phyloP scores from a whole-genome alignment of 345 rosid species.

The Fremontodendron californicum region DNA sequence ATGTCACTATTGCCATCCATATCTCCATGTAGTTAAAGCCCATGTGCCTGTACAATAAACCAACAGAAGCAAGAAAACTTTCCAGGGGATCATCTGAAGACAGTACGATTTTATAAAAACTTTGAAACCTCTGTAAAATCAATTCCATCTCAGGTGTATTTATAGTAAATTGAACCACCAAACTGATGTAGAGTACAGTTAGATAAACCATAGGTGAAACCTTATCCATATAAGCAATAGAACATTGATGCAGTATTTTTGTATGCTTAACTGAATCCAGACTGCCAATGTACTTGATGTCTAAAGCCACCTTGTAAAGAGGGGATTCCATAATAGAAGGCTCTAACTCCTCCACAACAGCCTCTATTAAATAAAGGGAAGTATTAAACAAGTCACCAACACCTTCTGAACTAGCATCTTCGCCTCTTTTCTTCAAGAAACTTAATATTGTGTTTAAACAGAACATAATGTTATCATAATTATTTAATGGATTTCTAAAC shows the following conservation, averaged over 20 bases:
- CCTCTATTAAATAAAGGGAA: conserved; percentile 34
- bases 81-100: conserved; percentile 34
- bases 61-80: conserved; percentile 25
- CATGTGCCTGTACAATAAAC: conserved; percentile 31
- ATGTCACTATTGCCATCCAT: conserved; percentile 39
- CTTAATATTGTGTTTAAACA: conserved; percentile 36
- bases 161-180: conserved; percentile 25
- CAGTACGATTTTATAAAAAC: conserved; percentile 28
- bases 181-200: conserved; percentile 29
- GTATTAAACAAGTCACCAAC: conserved; percentile 10
- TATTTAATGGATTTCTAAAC: conserved; percentile 26
- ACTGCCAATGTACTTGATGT: conserved; percentile 32
- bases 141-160: conserved; percentile 12
- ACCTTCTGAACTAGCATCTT: conserved; percentile 21
- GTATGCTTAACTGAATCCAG: conserved; percentile 22
- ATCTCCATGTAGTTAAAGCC: conserved; percentile 26
- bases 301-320: conserved; percentile 44
- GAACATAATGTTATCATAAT: conserved; percentile 33
- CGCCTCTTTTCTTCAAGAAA: conserved; percentile 32
- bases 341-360: conserved; percentile 38
- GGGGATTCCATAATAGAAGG: conserved; percentile 48
- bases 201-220: conserved; percentile 49
- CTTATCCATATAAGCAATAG: conserved; percentile 37
- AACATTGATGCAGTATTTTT: conserved; percentile 16
- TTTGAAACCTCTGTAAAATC: conserved; percentile 12